Base-by-base conservation (phyloP, 352 stramenopile genomes). In the Phytopythium litorale region DNA sequence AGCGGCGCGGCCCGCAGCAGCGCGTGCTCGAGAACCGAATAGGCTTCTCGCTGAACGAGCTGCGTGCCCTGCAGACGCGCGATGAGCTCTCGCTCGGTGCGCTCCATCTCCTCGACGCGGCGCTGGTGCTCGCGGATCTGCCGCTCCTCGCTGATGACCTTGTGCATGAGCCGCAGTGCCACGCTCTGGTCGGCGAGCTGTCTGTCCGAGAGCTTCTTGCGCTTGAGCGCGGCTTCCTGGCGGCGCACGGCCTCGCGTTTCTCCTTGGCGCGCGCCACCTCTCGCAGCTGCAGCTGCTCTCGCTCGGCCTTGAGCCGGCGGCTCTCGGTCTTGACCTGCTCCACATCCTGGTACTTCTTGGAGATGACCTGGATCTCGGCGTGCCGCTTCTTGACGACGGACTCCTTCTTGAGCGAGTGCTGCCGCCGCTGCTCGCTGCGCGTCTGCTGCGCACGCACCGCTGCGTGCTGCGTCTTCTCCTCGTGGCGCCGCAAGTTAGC, bases 271-370 rank as follows among this genome's bases (percentile, higher is more conserved):
- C 69, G 71, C 48, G 79, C 78, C 5, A 90, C 75, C 60, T 89
- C 72, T 32, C 70, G n/a, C 32, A 79, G 28, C 28, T 87, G 78
- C 25, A 84, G 63, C 42, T 73, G 73, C 56, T 88, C 78, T 9
- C 81, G 80, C 59, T 88, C 78, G 11, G 72, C 74, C 56, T 89
- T 83, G 37, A 91, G 71, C 8, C 79, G 72, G 30, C 80, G 78
- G 32, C 78, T 84, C 63, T 91, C 82, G 19, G 45, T 77, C 61
- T 91, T 89, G n/a, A 91, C 78, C 42, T 81, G 73, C 55, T 89
- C 82, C 2, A 91, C 82, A 58, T 91, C 82, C 58, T 91, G 79
- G 56, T 84, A 89, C 40, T 88, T 88, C 56, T 84, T 87, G 6
- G 82, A 87, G 48, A 91, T 88, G 45, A 87, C 66, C 54, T 85